Percentiles rank a stretch among this genome's conserved stretches.
Evolutionary conservation across 148 eudicot genomes (phyloP).

Genomic region (Cornus kousa): DNA sequence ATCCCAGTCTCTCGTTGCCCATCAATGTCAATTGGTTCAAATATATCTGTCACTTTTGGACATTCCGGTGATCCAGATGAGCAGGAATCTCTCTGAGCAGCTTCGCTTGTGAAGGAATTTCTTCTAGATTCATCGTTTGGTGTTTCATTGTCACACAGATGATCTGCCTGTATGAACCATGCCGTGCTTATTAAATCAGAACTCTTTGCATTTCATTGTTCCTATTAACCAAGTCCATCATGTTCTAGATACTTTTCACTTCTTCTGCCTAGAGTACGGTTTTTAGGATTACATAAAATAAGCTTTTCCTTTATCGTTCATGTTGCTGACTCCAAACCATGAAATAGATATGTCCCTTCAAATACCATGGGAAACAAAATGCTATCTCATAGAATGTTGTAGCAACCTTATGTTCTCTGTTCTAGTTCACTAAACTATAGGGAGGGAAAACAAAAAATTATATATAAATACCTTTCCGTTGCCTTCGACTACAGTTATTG

Average conservation of each 20-base stretch:
- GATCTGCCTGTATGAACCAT: slow-evolving; percentile 40
- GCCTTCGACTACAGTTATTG: slow-evolving; percentile 58
- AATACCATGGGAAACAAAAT: background rate
- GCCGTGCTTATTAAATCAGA: background rate
- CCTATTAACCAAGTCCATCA: background rate
- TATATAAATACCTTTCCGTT: slow-evolving; percentile 39
- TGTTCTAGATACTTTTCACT: background rate
- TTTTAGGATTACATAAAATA: background rate
- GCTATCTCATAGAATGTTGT: background rate
- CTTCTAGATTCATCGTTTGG: slow-evolving; percentile 20
- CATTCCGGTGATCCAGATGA: slow-evolving; percentile 20
- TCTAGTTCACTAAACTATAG: background rate
- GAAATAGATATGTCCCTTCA: background rate
- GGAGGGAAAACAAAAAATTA: no score
- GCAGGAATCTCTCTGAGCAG: slow-evolving; percentile 19
- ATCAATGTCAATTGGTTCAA: slow-evolving; percentile 64
- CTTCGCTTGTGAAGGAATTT: slow-evolving; percentile 21
- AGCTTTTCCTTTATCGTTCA: background rate
- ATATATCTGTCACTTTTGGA: slow-evolving; percentile 40
- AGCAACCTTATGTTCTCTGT: background rate
- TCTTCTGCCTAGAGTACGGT: background rate
- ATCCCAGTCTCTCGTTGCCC: slow-evolving; percentile 73
- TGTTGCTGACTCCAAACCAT: background rate
- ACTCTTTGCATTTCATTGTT: background rate
- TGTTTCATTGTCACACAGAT: slow-evolving; percentile 20